Evolutionary conservation across 108 stramenopile genomes (phyloP).

Genomic region (Nitzschia sp.): DNA sequence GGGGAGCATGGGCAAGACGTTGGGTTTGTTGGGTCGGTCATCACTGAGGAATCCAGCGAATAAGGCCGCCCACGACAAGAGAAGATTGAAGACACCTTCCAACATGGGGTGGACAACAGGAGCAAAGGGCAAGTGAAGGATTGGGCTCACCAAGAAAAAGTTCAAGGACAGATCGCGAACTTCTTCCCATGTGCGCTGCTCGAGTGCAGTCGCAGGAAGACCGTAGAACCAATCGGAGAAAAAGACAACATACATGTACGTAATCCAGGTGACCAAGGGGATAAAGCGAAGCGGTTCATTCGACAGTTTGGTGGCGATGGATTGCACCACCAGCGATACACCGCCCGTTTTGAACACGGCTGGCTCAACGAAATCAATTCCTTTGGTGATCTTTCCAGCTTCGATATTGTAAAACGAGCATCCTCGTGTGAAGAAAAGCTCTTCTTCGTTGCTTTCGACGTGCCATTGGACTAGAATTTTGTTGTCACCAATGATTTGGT

Average conservation of each 20-base stretch:
- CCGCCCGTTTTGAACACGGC: constrained; percentile 66
- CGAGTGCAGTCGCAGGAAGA: constrained; percentile 60
- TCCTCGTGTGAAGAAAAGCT: constrained; percentile 73
- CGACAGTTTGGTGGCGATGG: constrained; percentile 50
- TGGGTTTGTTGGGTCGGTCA: constrained; percentile 70
- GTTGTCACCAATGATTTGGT: constrained; percentile 32
- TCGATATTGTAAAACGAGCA: constrained; percentile 65
- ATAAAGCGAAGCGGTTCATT: constrained; percentile 68
- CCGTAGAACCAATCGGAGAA: constrained; percentile 82
- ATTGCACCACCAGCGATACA: constrained; percentile 31
- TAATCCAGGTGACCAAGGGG: constrained; percentile 56
- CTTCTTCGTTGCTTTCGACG: constrained; percentile 66
- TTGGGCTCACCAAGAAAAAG: constrained; percentile 80
- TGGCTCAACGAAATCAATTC: constrained; percentile 77
- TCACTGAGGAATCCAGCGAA: constrained; percentile 88
- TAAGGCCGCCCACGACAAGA: constrained; percentile 87
- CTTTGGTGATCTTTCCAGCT: constrained; percentile 43
- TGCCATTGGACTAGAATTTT: constrained; percentile 62
- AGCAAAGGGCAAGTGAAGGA: constrained; percentile 67
- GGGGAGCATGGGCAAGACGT: constrained; percentile 65
- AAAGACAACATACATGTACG: constrained; percentile 81
- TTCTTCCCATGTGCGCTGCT: constrained; percentile 84
- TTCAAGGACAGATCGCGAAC: constrained; percentile 80
- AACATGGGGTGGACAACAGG: constrained; percentile 81
- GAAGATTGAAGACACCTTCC: constrained; percentile 87